Percentiles rank a stretch among this genome's conserved stretches.
Evolutionary conservation across 805 yeast species (phyloP).

Genomic region (Metschnikowia peoriensis): DNA sequence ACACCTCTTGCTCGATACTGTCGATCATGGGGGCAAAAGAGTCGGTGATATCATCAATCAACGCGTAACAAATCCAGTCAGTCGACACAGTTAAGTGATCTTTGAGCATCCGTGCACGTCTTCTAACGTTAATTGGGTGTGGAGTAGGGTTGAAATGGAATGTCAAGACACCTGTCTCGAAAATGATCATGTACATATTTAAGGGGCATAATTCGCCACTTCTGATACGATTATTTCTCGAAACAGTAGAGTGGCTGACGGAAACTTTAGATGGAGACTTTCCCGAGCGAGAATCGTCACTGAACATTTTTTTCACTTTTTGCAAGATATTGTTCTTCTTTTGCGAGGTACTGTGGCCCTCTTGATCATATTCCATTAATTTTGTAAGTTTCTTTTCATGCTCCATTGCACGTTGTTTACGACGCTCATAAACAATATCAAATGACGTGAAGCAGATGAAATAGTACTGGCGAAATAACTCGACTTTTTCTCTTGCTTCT

Average conservation of each 20-base stretch:
- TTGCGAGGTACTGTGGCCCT: conserved; percentile 5
- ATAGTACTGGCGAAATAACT: conserved; percentile 85
- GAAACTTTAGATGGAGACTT: conserved; percentile 11
- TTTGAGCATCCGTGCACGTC: conserved; percentile 82
- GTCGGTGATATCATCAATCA: conserved; percentile 95
- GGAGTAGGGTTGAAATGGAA: conserved; percentile 95
- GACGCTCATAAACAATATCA: conserved; percentile 69
- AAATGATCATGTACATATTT: conserved; percentile 90
- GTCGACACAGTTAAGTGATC: conserved; percentile 89
- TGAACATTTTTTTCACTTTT: conserved; percentile 6
- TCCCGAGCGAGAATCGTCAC: conserved; percentile 8
- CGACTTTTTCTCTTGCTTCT: conserved; percentile 94
- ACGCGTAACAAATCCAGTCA: conserved; percentile 96
- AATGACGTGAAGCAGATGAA: conserved; percentile 75
- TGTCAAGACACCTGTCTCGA: conserved; percentile 85
- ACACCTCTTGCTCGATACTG: conserved; percentile 90
- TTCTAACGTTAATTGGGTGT: conserved; percentile 91
- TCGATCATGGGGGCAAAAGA: conserved; percentile 97
- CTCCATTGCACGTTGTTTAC: conserved; percentile 49
- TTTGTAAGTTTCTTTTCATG: conserved; percentile 39
- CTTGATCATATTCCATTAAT: conserved; percentile 30
- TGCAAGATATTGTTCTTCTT: conserved; percentile 8
- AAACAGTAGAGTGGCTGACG: conserved; percentile 14
- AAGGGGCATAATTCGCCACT: conserved; percentile 76
- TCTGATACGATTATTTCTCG: conserved; percentile 32